Evolutionary conservation across 2,329 filamentous ascomycete species (phyloP).

Genomic region (Microcyclospora tardicrescens): DNA sequence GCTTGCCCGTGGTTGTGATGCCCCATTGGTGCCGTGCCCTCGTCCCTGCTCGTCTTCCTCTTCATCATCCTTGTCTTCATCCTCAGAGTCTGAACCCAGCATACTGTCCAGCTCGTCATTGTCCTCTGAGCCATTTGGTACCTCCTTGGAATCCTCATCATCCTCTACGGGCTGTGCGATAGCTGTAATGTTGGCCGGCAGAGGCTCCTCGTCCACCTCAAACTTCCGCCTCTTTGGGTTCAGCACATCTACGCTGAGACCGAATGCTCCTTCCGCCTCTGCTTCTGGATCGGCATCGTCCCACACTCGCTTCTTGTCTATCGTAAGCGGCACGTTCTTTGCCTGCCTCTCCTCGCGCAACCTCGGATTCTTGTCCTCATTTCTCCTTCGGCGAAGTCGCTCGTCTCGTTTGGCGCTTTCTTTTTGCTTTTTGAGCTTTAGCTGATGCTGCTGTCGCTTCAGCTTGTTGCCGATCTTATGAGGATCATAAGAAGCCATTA

Average conservation of each 20-base stretch:
- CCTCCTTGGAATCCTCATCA: slow-evolving; percentile 7
- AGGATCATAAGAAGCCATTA: slow-evolving; percentile 19
- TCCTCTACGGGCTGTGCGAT: background rate
- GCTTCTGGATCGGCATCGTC: slow-evolving; percentile 42
- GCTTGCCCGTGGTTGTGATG: slow-evolving; percentile 21
- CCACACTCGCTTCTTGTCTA: slow-evolving; percentile 84
- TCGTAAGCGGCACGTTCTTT: slow-evolving; percentile 65
- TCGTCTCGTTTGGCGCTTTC: slow-evolving; percentile 64
- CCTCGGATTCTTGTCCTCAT: slow-evolving; percentile 71
- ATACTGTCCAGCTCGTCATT: slow-evolving; percentile 11
- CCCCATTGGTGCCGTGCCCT: slow-evolving; percentile 21
- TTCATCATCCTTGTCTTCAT: slow-evolving; percentile 18
- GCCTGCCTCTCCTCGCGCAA: slow-evolving; percentile 60
- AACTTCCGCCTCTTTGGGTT: slow-evolving; percentile 33
- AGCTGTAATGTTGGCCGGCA: slow-evolving; percentile 2
- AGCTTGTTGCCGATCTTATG: slow-evolving; percentile 43
- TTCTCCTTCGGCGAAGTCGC: slow-evolving; percentile 66
- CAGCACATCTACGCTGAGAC: slow-evolving; percentile 33
- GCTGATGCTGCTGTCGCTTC: slow-evolving; percentile 61
- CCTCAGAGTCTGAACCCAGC: slow-evolving; percentile 21
- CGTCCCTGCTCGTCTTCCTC: slow-evolving; percentile 39
- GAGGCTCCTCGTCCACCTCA: slow-evolving; percentile 14
- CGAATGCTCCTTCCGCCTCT: slow-evolving; percentile 26
- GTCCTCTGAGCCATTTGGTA: background rate
- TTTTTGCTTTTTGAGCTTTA: slow-evolving; percentile 65